Evolutionary conservation across 495 filamentous ascomycete species (phyloP), one percentile per base, ranked within the genome.

Genomic region (Bombardia bombarda): DNA sequence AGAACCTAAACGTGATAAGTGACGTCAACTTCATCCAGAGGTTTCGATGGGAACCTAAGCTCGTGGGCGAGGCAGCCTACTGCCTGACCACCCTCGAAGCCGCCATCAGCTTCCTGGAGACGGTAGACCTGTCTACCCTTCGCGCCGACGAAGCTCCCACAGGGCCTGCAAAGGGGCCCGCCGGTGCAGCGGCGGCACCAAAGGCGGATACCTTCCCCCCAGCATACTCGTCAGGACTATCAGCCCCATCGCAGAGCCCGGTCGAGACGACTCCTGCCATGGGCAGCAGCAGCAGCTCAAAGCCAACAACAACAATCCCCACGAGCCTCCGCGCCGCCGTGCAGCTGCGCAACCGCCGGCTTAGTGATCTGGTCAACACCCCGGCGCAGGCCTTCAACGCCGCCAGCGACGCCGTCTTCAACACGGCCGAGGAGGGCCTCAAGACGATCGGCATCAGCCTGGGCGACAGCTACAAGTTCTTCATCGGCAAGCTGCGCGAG

Each of bases 51-150:
- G 78, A 85, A 34, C 83, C 67, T 35, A 95, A 87, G 51, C 77
- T 97, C 13, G 84, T 92, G 37, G 92, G 92, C 20, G 93, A 97
- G 61, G 84, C 86, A 9, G 90, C 92, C 14, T 99, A 97, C 59
- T 97, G 92, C 51, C 73, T 99, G 30, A 95, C 92, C 10, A 97
- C 92, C 54, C 80, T 97, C 9, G 92, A 99, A 65, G 92, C 92
- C 5, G 83, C 90, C 36, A 88, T 97, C 33, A 86, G 82, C 40
- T 99, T 99, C 56, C 69, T 99, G n/a, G 90, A 97, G 53, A 96
- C 92, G 19, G 90, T 99, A 21, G 92, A 99, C 58, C 76, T 99
- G 7, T 86, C 89, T 12, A 94, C 83, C 35, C 73, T 99, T 9
- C 80, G 90, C 42, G 83, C 84, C n/a, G 87, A 95, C 44, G 88